Evolutionary conservation across 805 yeast genomes (phyloP), one percentile per base, ranked within the genome.

Genomic region (Nakazawaea peltata): DNA sequence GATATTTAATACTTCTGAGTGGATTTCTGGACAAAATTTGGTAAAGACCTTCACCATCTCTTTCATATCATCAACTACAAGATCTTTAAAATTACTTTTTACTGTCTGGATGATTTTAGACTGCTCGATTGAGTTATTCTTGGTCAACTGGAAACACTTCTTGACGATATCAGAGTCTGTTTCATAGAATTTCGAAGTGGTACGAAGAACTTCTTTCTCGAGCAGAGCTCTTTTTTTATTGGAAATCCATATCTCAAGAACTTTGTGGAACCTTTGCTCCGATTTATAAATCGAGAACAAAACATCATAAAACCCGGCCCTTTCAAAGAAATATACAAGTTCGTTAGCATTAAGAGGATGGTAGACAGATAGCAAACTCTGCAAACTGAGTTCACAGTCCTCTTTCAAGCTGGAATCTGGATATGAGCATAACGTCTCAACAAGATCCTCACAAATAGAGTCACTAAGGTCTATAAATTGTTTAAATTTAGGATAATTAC

Each of bases 401-500:
- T 62, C 68, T 34, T 60, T 65, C 33, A 66, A 42, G 1, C 47
- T 48, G 1, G 42, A 44, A 8, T 53, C 54, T 12, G 58, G 46
- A 33, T 52, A 59, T 14, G 60, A 44, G 45, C 84, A 79, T 24
- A 87, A 56, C 3, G 53, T 56, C 4, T 63, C 56, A 18, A 81
- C 57, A 0, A 81, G 57, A 3, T 54, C 50, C 5, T 69, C 67
- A 28, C 82, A 50, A 2, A 64, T 57, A 1, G 74, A 61, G 37
- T 79, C 92, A 1, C 87, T 71, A 1, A 92, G 53, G 29, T 85
- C 65, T 9, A 90, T 67, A 42, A 84, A 88, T 54, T 90, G 98
- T 10, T 74, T 65, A 53, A 82, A 90, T 50, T 90, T 92, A 2
- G 96, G 81, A 42, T 79, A 75, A 49, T 83, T 88, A 39, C 90